A percentile compares a stretch with the other conserved stretches of the same genome.
These are phyloP conservation scores for Rhynchospora breviuscula DNA, from an alignment of 176 grass and related monocot species.

Conservation along the genomic window DNA sequence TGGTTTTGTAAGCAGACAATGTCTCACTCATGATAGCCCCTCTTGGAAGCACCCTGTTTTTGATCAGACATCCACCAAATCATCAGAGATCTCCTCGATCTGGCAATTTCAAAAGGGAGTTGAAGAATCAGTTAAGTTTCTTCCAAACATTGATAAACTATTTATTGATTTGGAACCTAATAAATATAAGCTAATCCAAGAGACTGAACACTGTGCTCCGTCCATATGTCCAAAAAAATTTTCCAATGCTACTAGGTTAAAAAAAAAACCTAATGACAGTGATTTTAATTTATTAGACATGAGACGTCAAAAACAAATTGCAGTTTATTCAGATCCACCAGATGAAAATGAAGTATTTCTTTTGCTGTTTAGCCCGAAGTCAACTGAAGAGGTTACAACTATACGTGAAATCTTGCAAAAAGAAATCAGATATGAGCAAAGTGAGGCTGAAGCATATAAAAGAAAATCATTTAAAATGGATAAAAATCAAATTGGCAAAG, in stretches of 20 bases:
- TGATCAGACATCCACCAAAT: too few relatives aligned
- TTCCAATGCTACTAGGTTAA: not conserved
- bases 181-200: not conserved
- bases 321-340: constrained; percentile 22
- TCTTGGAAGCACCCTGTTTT: too few relatives aligned
- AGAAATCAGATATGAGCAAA: constrained; percentile 22
- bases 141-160: constrained; percentile 43
- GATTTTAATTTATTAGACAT: constrained; percentile 28
- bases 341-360: constrained; percentile 33
- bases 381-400: constrained; percentile 10
- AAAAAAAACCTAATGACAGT: constrained; percentile 4
- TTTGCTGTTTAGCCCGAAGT: constrained; percentile 22
- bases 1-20: too few relatives aligned
- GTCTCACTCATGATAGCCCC: too few relatives aligned
- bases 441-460: too few relatives aligned
- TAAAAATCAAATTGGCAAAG: not conserved
- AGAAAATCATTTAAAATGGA: too few relatives aligned
- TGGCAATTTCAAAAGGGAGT: constrained; percentile 10
- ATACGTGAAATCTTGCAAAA: constrained; percentile 30
- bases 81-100: too few relatives aligned
- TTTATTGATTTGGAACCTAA: constrained; percentile 20
- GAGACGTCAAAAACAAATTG: constrained; percentile 31
- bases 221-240: not conserved
- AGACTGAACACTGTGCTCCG: not conserved
- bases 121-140: constrained; percentile 34